Base-by-base conservation (phyloP, 2,329 filamentous ascomycete genomes). In the Clonostachys byssicola region DNA sequence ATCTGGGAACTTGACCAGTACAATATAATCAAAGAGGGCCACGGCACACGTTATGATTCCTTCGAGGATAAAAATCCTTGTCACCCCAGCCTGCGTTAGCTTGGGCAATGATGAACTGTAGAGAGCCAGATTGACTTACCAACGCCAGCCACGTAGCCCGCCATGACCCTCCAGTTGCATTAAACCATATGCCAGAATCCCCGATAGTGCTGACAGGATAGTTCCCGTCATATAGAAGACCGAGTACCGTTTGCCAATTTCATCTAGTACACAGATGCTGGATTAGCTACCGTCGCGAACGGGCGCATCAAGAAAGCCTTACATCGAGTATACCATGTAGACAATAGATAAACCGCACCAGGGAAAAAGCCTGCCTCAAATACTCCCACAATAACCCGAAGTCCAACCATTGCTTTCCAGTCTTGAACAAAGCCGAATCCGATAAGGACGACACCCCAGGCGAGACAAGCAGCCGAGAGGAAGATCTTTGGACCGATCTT, bases 341-440 rank as follows among this genome's bases (percentile, higher is more conserved):
- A 39, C 8, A 45, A 36, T 5, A 45, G 44, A 36, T 40, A 45
- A 10, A 42, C 47, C 34, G 46, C 43, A 6, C 41, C 49, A 3
- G 46, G 49, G 42, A 49, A 52, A 45, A 52, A 50, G 20, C 50
- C 50, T 16, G 48, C 48, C 23, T 50, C 50, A 34, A 8, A 45
- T 33, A 16, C 44, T 35, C 67, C 70, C 1, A 75, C 56, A 5
- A 74, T 48, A 1, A 78, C 60, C 12, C 75, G 65, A 2, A 74
- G 61, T 0, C 67, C 63, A 2, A 78, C 56, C 13, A 77, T 64
- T 23, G 71, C 69, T 0, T 62, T 66, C 42, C 76, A 78, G 50
- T 65, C 69, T 23, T 65, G 66, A 1, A 71, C 64, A 0, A 71
- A 68, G n/a, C 68, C 72, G 53, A 75, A 39, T 30, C 16, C 16